Percentiles rank a stretch among this genome's conserved stretches.
Evolutionary conservation across 768 basidiomycete genomes (phyloP).

Genomic region (Phylloporus rhodoxanthus): DNA sequence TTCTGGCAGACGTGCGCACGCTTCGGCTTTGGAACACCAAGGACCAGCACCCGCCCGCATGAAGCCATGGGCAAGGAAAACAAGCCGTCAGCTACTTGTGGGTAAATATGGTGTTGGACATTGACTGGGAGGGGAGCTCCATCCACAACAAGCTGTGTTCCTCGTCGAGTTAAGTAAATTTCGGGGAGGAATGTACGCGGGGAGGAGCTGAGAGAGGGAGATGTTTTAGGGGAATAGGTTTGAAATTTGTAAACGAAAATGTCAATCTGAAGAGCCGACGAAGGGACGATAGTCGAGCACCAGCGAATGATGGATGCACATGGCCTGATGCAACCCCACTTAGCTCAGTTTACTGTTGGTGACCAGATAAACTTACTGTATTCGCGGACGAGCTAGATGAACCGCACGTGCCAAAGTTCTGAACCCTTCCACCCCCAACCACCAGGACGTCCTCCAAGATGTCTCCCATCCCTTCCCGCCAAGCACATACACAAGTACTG

Average conservation of each 20-base stretch:
- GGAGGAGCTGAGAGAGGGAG: constrained; percentile 5
- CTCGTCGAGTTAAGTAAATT: constrained; percentile 7
- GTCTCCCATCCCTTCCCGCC: constrained; percentile 46
- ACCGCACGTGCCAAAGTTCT: constrained; percentile 52
- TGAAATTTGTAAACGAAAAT: constrained; percentile 68
- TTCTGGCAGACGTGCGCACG: no score
- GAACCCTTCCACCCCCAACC: constrained; percentile 39
- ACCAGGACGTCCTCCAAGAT: constrained; percentile 42
- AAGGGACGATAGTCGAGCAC: constrained; percentile 51
- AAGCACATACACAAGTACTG: constrained; percentile 58
- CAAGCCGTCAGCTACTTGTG: no score
- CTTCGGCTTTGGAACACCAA: no score
- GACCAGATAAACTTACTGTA: constrained; percentile 46
- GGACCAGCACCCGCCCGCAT: no score
- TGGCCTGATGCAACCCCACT: constrained; percentile 42
- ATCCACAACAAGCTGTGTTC: constrained; percentile 20
- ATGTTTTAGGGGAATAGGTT: constrained; percentile 21
- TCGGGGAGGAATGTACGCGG: background rate
- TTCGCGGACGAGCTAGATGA: constrained; percentile 74
- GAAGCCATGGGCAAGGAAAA: no score
- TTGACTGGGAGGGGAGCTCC: no score
- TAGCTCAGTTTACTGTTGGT: background rate
- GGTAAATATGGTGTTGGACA: no score
- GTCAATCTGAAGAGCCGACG: constrained; percentile 51
- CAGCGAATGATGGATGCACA: constrained; percentile 57